phyloP scores from a whole-genome alignment of 345 rosid genomes.

The Moricandia moricandioides region DNA sequence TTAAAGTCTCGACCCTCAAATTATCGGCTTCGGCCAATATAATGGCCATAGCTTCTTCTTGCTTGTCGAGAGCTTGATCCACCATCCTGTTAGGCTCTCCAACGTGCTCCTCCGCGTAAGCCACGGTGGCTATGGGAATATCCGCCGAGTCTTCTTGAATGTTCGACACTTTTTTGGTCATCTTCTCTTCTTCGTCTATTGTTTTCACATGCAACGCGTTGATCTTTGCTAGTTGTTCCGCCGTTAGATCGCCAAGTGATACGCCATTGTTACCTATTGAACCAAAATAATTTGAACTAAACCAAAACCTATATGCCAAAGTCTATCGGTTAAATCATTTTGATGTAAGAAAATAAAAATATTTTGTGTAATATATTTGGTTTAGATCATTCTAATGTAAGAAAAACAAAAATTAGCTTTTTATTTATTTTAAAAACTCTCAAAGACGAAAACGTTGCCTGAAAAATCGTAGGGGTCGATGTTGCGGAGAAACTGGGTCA shows the following conservation, averaged over 20 bases:
- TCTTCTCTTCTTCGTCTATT: constrained; percentile 40
- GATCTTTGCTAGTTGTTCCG: constrained; percentile 29
- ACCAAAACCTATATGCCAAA: background rate
- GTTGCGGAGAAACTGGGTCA: constrained; percentile 16
- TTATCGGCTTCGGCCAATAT: constrained; percentile 43
- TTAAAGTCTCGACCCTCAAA: constrained; percentile 27
- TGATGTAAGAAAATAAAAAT: too few species aligned
- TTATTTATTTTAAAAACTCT: too few species aligned
- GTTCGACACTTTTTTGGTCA: constrained; percentile 34
- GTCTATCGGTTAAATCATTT: background rate
- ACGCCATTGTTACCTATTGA: background rate
- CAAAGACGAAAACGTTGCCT: constrained; percentile 5
- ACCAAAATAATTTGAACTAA: background rate
- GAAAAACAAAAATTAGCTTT: too few species aligned
- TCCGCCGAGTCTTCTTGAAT: constrained; percentile 50
- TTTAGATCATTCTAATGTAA: too few species aligned
- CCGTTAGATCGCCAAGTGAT: constrained; percentile 35
- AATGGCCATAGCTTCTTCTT: constrained; percentile 30
- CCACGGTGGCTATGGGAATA: constrained; percentile 35
- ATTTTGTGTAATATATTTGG: too few species aligned
- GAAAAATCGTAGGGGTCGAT: constrained; percentile 21
- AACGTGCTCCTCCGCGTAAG: constrained; percentile 5
- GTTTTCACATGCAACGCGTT: constrained; percentile 40
- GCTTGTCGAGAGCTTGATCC: constrained; percentile 33
- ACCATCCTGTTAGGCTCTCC: constrained; percentile 23